Evolutionary conservation across 176 grass and related monocot species (phyloP), one percentile per base, ranked within the genome.

Genomic region (Bolboschoenus planiculmis): DNA sequence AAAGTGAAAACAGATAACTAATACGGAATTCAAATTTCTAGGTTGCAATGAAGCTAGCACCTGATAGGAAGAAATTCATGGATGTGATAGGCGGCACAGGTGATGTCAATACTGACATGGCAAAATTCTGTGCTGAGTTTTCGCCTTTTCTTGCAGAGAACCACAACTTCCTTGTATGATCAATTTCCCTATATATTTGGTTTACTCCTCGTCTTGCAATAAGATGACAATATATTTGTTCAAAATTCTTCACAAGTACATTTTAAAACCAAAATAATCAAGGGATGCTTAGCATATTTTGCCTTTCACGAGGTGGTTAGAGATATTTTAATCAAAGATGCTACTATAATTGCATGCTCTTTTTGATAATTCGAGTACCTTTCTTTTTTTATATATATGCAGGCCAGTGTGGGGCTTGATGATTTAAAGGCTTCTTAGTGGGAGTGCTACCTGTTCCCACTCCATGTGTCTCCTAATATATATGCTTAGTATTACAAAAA

Each of bases 61-160:
- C 95, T 75, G 87, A 92, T 30, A 90, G 90, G 90, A 90, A 94
- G 7, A 97, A 97, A 82, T 97, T 97, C 91, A 97, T 97, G 95
- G 92, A 94, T 15, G 90, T 97, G 68, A 91, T 97, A 39, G 80
- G 85, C 26, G 88, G 92, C 62, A 88, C 89, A 0, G 92, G 92
- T 80, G 92, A 97, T 83, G 88, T 97, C 72, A 94, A 97, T 39
- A 85, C 88, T 67, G 95, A 97, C 77, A 97, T 92, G 70, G 90
- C 91, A 88, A 97, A 88, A 82, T 97, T 97, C 78, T 97, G 95
- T 84, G 80, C 88, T 3, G 92, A 82, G 54, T 97, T 97, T 86
- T 39, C 84, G 40, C 95, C 95, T 68, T 83, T 94, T 66, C 92
- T 97, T 51, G 88, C 83, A 56, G 95, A 94, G 68, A 97, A 97